Conservation (phyloP, 1,139 yeast genomes). For the Debaryomycetaceae sp. region DNA sequence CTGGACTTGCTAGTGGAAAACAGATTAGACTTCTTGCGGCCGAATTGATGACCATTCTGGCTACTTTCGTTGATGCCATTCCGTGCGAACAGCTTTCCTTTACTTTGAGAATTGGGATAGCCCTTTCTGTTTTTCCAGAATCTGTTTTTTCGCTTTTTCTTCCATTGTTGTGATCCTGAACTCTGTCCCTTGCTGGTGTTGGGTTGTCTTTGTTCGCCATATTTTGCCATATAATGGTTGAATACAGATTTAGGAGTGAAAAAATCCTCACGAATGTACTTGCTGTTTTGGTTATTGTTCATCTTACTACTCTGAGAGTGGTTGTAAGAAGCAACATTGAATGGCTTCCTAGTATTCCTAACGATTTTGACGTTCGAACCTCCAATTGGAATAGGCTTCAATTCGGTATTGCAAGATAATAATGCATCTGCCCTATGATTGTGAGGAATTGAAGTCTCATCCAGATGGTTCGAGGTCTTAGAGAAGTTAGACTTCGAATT, state of each 20-base stretch:
- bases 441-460: conserved; percentile 26
- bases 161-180: conserved; percentile 23
- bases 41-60: conserved; percentile 5
- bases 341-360: conserved; percentile 55
- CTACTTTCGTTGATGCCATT: conserved; percentile 10
- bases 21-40: conserved; percentile 26
- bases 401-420: conserved; percentile 35
- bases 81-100: conserved; percentile 8
- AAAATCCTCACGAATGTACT: conserved; percentile 63
- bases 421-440: conserved; percentile 47
- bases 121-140: conserved; percentile 23
- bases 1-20: conserved; percentile 15
- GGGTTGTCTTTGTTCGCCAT: conserved; percentile 39
- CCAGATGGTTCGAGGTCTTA: conserved; percentile 4
- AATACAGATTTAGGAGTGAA: conserved; percentile 77
- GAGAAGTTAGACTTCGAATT: conserved; percentile 4
- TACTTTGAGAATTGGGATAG: conserved; percentile 5
- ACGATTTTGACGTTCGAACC: conserved; percentile 33
- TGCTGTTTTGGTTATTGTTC: conserved; percentile 16
- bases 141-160: conserved; percentile 28
- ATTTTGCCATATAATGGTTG: conserved; percentile 69
- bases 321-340: conserved; percentile 55
- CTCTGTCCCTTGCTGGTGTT: conserved; percentile 8
- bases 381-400: conserved; percentile 44
- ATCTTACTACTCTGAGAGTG: conserved; percentile 32